Evolutionary conservation across 768 basidiomycete species (phyloP).

Genomic region (Rhizopogon vulgaris): DNA sequence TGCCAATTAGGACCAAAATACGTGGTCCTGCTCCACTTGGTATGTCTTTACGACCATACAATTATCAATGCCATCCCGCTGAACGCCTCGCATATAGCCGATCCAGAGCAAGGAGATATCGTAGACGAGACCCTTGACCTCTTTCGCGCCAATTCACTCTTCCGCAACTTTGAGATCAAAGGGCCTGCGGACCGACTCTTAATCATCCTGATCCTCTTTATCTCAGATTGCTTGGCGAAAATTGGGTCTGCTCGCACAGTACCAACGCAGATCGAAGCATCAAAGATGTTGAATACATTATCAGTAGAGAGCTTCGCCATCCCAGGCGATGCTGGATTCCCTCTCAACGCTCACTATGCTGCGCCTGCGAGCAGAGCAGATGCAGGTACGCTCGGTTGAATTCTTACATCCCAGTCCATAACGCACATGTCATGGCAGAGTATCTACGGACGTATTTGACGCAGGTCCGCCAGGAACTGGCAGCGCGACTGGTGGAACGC

Average conservation of each 20-base stretch:
- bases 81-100: conserved; percentile 43
- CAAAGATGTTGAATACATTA: conserved; percentile 83
- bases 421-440: conserved; percentile 41
- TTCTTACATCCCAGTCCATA: not conserved
- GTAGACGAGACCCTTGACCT: conserved; percentile 94
- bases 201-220: conserved; percentile 95
- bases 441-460: conserved; percentile 86
- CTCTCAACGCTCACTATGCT: conserved; percentile 88
- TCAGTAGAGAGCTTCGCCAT: conserved; percentile 91
- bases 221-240: conserved; percentile 94
- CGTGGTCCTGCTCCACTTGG: conserved; percentile 88
- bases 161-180: conserved; percentile 99
- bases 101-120: conserved; percentile 76
- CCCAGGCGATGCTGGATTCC: conserved; percentile 94
- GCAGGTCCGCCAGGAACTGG: conserved; percentile 90
- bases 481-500: conserved; percentile 76
- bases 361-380: conserved; percentile 71
- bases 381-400: conserved; percentile 51
- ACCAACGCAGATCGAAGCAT: conserved; percentile 77
- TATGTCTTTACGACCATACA: conserved; percentile 24
- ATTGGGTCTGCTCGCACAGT: conserved; percentile 66
- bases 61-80: conserved; percentile 10
- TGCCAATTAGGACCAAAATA: conserved; percentile 88
- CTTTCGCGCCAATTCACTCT: conserved; percentile 97
- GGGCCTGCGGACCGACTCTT: conserved; percentile 93